phyloP scores from a whole-genome alignment of 169 alveolate species.

The Eimeria tenella region DNA sequence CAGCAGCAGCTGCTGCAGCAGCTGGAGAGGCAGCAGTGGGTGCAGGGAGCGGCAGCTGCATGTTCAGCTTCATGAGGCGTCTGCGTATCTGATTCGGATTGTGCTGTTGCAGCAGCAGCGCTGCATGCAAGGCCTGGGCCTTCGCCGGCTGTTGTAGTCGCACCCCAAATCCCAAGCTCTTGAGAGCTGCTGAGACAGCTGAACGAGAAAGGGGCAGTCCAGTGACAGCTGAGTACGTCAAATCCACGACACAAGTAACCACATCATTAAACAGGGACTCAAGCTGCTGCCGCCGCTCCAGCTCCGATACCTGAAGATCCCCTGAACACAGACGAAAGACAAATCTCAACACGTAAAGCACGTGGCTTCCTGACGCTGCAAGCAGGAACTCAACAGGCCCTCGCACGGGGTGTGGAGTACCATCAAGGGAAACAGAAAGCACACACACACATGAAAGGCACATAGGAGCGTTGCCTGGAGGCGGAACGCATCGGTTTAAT shows the following conservation, averaged over 20 bases:
- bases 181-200: slow-evolving; percentile 88
- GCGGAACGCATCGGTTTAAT: too few species aligned
- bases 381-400: too few species aligned
- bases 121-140: slow-evolving; percentile 77
- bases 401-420: too few species aligned
- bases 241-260: slow-evolving; percentile 86
- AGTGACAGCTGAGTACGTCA: slow-evolving; percentile 91
- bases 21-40: background rate
- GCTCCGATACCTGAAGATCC: slow-evolving; percentile 91
- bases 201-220: slow-evolving; percentile 91
- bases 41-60: background rate
- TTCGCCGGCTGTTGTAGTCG: slow-evolving; percentile 42
- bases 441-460: too few species aligned
- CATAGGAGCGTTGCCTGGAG: too few species aligned
- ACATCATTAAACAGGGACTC: slow-evolving; percentile 89
- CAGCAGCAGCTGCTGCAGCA: slow-evolving; percentile 30
- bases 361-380: too few species aligned
- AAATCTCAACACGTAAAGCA: too few species aligned
- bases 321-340: slow-evolving; percentile 76
- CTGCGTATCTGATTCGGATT: slow-evolving; percentile 10
- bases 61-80: background rate
- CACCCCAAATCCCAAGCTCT: slow-evolving; percentile 54
- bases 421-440: too few species aligned
- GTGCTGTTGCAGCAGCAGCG: slow-evolving; percentile 4
- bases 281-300: slow-evolving; percentile 90